Conservation (phyloP, 2,329 filamentous ascomycete genomes). For the Alternaria sp. region DNA sequence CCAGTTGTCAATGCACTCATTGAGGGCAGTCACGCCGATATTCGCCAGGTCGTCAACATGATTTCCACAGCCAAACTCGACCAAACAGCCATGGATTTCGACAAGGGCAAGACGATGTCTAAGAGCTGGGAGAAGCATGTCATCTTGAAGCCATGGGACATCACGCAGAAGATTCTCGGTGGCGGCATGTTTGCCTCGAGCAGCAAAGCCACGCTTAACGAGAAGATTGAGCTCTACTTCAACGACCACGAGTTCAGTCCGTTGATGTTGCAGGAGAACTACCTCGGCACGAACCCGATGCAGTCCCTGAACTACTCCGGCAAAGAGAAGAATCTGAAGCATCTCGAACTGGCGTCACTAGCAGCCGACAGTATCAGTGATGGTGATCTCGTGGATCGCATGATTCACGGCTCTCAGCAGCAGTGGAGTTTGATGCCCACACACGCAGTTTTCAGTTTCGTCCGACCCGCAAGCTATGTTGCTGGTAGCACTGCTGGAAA, state of each 20-base stretch:
- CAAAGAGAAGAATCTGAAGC: conserved; percentile 76
- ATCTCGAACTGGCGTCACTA: conserved; percentile 83
- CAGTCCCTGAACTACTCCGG: conserved; percentile 66
- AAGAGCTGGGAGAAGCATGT: conserved; percentile 99
- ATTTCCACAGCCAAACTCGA: conserved; percentile 92
- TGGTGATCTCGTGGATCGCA: conserved; percentile 91
- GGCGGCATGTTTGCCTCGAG: conserved; percentile 83
- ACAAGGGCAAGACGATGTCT: conserved; percentile 90
- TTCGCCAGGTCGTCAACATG: conserved; percentile 99
- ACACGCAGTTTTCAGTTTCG: conserved; percentile 94
- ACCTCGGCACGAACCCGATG: conserved; percentile 81
- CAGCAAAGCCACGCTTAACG: conserved; percentile 87
- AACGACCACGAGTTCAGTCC: conserved; percentile 98
- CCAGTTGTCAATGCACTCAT: conserved; percentile 91
- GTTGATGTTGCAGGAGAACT: conserved; percentile 98
- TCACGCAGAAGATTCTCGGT: conserved; percentile 88
- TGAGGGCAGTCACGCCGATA: conserved; percentile 93
- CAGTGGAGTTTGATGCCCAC: conserved; percentile 98
- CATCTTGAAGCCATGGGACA: conserved; percentile 97
- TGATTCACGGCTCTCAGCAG: conserved; percentile 98
- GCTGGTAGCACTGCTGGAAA: conserved; percentile 74
- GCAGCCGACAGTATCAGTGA: conserved; percentile 97
- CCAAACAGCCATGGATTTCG: conserved; percentile 77
- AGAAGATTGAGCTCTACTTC: conserved; percentile 99
- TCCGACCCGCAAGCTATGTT: conserved; percentile 85